A percentile compares a stretch with the other conserved stretches of the same genome.
Evolutionary conservation across 345 rosid genomes (phyloP).

Genomic region (Garcia nutans): DNA sequence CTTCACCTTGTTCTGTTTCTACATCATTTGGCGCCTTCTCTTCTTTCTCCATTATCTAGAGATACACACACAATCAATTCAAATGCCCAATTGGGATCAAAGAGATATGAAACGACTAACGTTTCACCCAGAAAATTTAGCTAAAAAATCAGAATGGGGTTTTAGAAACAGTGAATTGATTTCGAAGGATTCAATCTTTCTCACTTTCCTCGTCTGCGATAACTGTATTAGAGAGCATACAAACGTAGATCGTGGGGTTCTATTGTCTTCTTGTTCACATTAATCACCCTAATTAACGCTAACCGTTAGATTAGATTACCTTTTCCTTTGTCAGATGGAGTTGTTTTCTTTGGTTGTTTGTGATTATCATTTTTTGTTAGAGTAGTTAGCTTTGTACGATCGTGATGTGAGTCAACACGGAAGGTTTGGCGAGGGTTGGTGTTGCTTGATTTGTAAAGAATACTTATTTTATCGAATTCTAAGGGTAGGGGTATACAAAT

Average conservation of each 20-base stretch:
- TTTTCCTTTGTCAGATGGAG: background rate
- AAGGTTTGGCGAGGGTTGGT: background rate
- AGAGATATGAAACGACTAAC: background rate
- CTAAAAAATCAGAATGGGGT: background rate
- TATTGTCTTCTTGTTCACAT: background rate
- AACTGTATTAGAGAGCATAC: background rate
- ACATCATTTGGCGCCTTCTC: conserved; percentile 31
- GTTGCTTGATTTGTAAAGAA: conserved; percentile 19
- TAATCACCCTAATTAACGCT: background rate
- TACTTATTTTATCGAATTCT: background rate
- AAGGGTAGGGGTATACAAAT: no score
- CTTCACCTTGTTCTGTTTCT: conserved; percentile 54
- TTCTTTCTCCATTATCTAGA: conserved; percentile 30
- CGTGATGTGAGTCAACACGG: conserved; percentile 1
- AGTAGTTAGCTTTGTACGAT: background rate
- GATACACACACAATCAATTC: background rate
- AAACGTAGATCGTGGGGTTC: background rate
- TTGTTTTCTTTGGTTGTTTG: background rate
- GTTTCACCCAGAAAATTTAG: background rate
- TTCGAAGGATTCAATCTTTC: background rate
- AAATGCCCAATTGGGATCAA: background rate
- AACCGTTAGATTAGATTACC: conserved; percentile 17
- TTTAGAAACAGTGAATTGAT: background rate
- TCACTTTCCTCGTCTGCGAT: background rate
- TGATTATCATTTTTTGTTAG: background rate